A percentile compares a stretch with the other conserved stretches of the same genome.
phyloP scores from a whole-genome alignment of 73 alveolate genomes.

The Durusdinium trenchii region DNA sequence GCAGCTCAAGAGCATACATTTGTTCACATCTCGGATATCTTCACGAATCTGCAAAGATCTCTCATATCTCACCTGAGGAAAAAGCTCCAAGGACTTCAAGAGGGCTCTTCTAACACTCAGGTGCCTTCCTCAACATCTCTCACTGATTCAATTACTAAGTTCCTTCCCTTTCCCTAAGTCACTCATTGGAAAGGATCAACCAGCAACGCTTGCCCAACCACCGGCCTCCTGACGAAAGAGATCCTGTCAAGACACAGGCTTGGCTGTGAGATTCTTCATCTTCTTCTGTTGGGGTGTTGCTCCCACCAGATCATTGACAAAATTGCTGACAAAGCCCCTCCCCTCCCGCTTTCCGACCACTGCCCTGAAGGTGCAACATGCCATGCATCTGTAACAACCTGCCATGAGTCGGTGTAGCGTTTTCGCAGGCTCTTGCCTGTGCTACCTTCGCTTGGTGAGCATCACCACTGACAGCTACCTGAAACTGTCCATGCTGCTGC shows the following conservation, averaged over 20 bases:
- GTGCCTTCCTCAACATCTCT: background rate
- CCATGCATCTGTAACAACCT: background rate
- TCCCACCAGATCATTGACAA: too few species aligned
- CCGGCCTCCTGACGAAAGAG: conserved; percentile 70
- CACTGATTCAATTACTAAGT: background rate
- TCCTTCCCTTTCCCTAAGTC: background rate
- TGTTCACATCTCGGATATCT: conserved; percentile 67
- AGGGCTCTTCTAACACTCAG: background rate
- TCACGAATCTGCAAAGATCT: conserved; percentile 77
- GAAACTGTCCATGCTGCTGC: background rate
- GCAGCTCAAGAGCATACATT: conserved; percentile 39
- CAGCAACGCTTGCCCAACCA: background rate
- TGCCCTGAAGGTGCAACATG: background rate
- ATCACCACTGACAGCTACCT: conserved; percentile 91
- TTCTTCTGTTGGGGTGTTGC: too few species aligned
- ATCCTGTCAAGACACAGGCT: conserved; percentile 52
- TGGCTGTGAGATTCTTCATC: too few species aligned
- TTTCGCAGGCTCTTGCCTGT: background rate
- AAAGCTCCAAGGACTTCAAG: background rate
- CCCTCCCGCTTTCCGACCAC: too few species aligned
- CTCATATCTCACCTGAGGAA: conserved; percentile 54
- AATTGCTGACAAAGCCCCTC: too few species aligned
- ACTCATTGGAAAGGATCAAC: background rate
- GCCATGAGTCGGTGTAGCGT: background rate
- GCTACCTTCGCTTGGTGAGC: conserved; percentile 90